Base-by-base conservation (phyloP, 1,284 basidiomycete species). In the Puccinia coronata region DNA sequence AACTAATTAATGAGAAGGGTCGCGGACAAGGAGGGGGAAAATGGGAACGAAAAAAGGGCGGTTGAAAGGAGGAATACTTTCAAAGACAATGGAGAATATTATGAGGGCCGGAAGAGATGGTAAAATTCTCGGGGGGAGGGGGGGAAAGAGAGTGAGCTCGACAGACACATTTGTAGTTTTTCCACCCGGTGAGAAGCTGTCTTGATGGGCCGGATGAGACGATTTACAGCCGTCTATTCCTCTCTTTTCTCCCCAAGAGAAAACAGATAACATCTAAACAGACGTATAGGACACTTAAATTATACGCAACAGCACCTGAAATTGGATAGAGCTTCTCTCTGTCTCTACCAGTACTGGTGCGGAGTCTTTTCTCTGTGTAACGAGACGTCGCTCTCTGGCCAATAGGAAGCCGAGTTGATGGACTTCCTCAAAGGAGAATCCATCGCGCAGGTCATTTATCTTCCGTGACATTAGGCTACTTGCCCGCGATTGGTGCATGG, bases 181-280 rank as follows among this genome's bases (percentile, higher is more conserved):
- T 4, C 23, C 23, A 31, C 11, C 59, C 6, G 59, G 16, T 25
- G 49, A 20, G 49, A 51, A 51, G 49, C 49, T 51, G 12, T 31
- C 59, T 63, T 20, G 6, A 43, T 63, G 12, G 20, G 18, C 5
- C 34, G 36, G 59, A 36, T 63, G 59, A 23, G 59, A 39, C 59
- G 34, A 63, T 51, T 51, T 51, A 6, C 18, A 20, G 49, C 49
- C 18, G 9, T 51, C 18, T 20, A 51, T 51, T 20, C 23, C 49
- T 12, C 18, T 20, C 23, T 20, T 51, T 20, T 63, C 39, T 25
- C 59, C 59, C 59, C 59, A 63, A 63, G 11, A 16, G 34, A 63
- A 63, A 34, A 63, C 59, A 63, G 23, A 63, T 31, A 63, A 63
- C 59, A 63, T 63, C 59, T 63, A 63, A 51, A 20, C 12, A 20